Evolutionary conservation across 2,329 filamentous ascomycete species (phyloP).

Genomic region (Didymella lethalis): DNA sequence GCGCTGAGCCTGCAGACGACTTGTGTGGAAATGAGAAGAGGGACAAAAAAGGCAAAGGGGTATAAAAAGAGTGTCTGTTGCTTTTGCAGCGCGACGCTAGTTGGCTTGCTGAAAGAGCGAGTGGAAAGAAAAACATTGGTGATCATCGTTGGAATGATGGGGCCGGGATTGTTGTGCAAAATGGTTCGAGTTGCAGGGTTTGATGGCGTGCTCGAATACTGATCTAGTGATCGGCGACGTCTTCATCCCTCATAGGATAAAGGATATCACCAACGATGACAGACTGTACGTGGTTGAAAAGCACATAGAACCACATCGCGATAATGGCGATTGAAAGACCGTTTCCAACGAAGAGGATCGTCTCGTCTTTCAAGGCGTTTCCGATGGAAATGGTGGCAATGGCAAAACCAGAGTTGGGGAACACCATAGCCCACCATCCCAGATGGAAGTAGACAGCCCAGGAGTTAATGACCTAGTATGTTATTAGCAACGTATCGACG

Average conservation of each 20-base stretch:
- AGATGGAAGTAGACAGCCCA: conserved; percentile 63
- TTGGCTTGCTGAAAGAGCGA: conserved; percentile 25
- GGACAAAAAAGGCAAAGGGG: conserved; percentile 12
- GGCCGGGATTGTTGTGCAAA: neutral
- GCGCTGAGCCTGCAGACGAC: conserved; percentile 32
- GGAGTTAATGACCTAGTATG: conserved; percentile 40
- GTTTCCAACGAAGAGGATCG: conserved; percentile 52
- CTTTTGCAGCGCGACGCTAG: conserved; percentile 22
- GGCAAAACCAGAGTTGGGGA: conserved; percentile 54
- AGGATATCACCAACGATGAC: conserved; percentile 63
- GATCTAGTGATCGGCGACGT: conserved; percentile 52
- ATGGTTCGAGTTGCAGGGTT: conserved; percentile 5
- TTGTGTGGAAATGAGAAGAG: conserved; percentile 14
- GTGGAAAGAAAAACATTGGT: conserved; percentile 2
- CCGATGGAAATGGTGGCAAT: conserved; percentile 55
- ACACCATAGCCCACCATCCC: conserved; percentile 68
- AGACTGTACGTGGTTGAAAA: conserved; percentile 60
- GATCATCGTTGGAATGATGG: conserved; percentile 1
- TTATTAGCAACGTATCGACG: conserved; percentile 31
- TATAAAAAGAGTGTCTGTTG: conserved; percentile 33
- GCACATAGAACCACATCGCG: conserved; percentile 63
- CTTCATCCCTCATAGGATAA: conserved; percentile 67
- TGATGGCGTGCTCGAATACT: neutral
- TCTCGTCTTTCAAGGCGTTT: conserved; percentile 46
- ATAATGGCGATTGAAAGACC: conserved; percentile 62